A percentile compares a stretch with the other conserved stretches of the same genome.
These are phyloP conservation scores for Tylopilus felleus DNA, from an alignment of 768 basidiomycete genomes.

Conservation along the genomic window DNA sequence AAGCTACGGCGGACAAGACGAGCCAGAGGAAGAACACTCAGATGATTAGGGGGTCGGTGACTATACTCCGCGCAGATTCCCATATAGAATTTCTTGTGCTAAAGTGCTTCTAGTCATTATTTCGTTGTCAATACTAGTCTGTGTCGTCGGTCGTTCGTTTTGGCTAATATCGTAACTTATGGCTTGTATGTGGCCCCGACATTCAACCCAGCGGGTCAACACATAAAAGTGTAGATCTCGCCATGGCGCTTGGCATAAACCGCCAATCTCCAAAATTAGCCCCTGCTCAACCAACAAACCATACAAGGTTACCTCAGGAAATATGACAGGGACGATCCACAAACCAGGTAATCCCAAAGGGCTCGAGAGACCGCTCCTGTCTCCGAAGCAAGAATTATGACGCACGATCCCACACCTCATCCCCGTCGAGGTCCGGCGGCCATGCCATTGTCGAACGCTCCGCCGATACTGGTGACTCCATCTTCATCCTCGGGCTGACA, in stretches of 20 bases:
- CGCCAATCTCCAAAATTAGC: slow-evolving; percentile 24
- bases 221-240: slow-evolving; percentile 30
- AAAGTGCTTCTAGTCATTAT: slow-evolving; percentile 19
- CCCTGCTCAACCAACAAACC: slow-evolving; percentile 2
- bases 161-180: slow-evolving; percentile 21
- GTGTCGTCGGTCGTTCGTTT: slow-evolving; percentile 18
- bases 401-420: slow-evolving; percentile 17
- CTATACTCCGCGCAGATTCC: slow-evolving; percentile 19
- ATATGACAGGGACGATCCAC: slow-evolving; percentile 12
- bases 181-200: slow-evolving; percentile 9
- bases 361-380: slow-evolving; percentile 10
- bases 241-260: slow-evolving; percentile 3
- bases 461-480: slow-evolving; percentile 37
- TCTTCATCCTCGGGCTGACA: slow-evolving; percentile 1
- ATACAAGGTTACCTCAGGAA: slow-evolving; percentile 25
- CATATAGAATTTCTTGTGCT: slow-evolving; percentile 35
- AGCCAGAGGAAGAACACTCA: slow-evolving; percentile 31
- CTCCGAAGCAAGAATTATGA: slow-evolving; percentile 15
- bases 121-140: slow-evolving; percentile 17
- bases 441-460: slow-evolving; percentile 43
- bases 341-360: slow-evolving; percentile 20
- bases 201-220: slow-evolving; percentile 24
- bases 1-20: slow-evolving; percentile 27
- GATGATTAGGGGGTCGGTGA: slow-evolving; percentile 32
- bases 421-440: slow-evolving; percentile 25